These are phyloP conservation scores for Euphorbia neoarborescens DNA, from an alignment of 441 rosid genomes.

Conservation along the genomic window DNA sequence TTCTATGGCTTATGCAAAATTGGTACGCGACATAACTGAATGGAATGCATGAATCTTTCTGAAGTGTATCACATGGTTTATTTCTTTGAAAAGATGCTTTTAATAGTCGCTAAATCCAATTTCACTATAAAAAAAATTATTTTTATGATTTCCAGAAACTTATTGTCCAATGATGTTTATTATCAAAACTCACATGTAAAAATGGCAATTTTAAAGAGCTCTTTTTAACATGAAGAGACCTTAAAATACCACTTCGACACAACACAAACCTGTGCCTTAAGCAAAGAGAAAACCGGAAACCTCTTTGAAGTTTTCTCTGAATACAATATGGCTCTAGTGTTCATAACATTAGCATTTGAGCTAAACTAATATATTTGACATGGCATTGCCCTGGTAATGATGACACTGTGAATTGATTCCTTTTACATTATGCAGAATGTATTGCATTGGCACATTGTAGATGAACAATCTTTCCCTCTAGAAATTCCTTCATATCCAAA, in stretches of 20 bases:
- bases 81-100: too few species aligned
- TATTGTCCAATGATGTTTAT: too few species aligned
- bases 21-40: slow-evolving; percentile 32
- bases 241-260: neutral
- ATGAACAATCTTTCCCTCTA: slow-evolving; percentile 63
- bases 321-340: neutral
- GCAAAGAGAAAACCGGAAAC: neutral
- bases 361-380: neutral
- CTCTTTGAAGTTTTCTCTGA: neutral
- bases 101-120: neutral
- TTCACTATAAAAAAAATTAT: too few species aligned
- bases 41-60: neutral
- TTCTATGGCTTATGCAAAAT: slow-evolving; percentile 60
- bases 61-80: neutral
- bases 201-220: too few species aligned
- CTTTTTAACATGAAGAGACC: neutral
- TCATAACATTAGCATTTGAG: neutral
- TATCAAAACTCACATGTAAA: too few species aligned
- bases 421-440: slow-evolving; percentile 46
- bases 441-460: slow-evolving; percentile 74
- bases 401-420: neutral
- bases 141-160: too few species aligned
- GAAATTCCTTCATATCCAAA: slow-evolving; percentile 72
- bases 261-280: neutral
- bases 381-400: neutral